Percentiles rank a stretch among this genome's conserved stretches.
These are phyloP conservation scores for Pelargonium myrrhifolium DNA, from an alignment of 441 rosid species.

Conservation along the genomic window DNA sequence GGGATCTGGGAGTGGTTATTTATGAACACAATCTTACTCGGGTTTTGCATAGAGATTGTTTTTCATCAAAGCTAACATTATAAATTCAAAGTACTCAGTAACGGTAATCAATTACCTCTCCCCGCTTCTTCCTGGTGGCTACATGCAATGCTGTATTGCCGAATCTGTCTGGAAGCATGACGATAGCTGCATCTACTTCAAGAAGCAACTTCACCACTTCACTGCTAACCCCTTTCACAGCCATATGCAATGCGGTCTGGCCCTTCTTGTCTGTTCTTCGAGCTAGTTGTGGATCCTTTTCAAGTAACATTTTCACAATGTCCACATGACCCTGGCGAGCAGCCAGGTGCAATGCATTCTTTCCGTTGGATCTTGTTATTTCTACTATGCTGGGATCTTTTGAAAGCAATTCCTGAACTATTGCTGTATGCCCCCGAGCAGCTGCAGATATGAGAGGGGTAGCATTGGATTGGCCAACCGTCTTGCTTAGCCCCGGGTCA, in stretches of 20 bases:
- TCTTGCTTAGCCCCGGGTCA: slow-evolving; percentile 52
- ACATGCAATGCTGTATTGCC: slow-evolving; percentile 74
- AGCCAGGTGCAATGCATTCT: slow-evolving; percentile 79
- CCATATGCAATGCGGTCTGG: slow-evolving; percentile 92
- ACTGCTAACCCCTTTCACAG: slow-evolving; percentile 65
- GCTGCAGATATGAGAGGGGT: slow-evolving; percentile 84
- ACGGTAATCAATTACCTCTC: slow-evolving; percentile 38
- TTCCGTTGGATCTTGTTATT: slow-evolving; percentile 60
- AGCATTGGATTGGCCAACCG: slow-evolving; percentile 73
- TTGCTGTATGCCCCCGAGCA: slow-evolving; percentile 54
- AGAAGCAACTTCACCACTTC: slow-evolving; percentile 62
- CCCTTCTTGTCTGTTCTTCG: slow-evolving; percentile 81
- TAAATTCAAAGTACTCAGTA: not conserved
- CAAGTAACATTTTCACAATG: slow-evolving; percentile 56
- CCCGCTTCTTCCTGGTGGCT: slow-evolving; percentile 75
- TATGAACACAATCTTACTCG: too few species aligned
- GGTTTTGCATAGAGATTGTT: too few species aligned
- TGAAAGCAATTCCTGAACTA: slow-evolving; percentile 51
- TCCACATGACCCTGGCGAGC: slow-evolving; percentile 87
- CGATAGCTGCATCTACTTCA: slow-evolving; percentile 59
- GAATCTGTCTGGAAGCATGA: slow-evolving; percentile 74
- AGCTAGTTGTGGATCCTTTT: slow-evolving; percentile 61
- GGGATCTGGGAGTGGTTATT: too few species aligned
- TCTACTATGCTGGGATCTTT: slow-evolving; percentile 57
- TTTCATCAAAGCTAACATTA: too few species aligned